Conservation (phyloP, 192 early-diverging fungal species). For the Spizellomyces punctatus region DNA sequence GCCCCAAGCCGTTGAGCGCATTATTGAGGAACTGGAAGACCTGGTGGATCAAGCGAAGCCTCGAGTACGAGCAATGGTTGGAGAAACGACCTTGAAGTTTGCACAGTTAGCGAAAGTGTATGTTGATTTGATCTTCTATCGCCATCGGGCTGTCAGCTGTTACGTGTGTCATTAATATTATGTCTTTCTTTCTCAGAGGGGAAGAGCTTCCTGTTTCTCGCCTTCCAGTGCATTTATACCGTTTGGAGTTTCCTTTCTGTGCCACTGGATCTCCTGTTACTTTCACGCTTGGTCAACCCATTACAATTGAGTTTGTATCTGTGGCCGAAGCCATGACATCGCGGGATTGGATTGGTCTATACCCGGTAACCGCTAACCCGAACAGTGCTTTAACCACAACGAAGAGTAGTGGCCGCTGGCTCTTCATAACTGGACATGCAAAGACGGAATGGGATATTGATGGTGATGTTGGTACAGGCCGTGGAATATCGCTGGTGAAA, state of each 20-base stretch:
- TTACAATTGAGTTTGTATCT: conserved; percentile 73
- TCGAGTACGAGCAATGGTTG: conserved; percentile 43
- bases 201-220: background rate
- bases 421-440: conserved; percentile 62
- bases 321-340: conserved; percentile 66
- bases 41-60: conserved; percentile 62
- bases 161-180: too few relatives aligned
- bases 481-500: conserved; percentile 31
- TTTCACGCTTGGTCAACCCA: conserved; percentile 72
- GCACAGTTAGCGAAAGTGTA: conserved; percentile 34
- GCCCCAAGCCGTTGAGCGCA: conserved; percentile 26
- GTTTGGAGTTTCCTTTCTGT: conserved; percentile 37
- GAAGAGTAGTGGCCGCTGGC: conserved; percentile 71
- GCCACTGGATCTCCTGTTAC: conserved; percentile 42
- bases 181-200: background rate
- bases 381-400: conserved; percentile 75
- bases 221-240: conserved; percentile 41
- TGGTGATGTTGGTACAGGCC: conserved; percentile 47
- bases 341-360: conserved; percentile 94
- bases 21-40: conserved; percentile 55
- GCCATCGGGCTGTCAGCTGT: too few relatives aligned
- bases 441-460: conserved; percentile 57
- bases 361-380: conserved; percentile 76
- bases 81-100: conserved; percentile 42
- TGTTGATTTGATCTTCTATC: too few relatives aligned